A percentile compares a stretch with the other conserved stretches of the same genome.
Evolutionary conservation across 2,329 filamentous ascomycete genomes (phyloP).

Genomic region (Atkinsonella texensis): DNA sequence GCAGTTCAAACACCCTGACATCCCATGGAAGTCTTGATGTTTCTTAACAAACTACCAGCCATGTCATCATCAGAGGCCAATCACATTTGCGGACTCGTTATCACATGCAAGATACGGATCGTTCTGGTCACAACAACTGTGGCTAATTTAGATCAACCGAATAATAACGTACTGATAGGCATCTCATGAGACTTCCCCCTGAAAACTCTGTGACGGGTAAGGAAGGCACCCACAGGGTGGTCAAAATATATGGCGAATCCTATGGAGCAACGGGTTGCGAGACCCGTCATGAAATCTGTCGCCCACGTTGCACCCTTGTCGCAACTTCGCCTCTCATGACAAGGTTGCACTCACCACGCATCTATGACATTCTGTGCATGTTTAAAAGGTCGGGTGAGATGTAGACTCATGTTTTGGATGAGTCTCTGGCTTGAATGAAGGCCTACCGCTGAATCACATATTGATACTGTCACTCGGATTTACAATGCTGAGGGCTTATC

Average conservation of each 20-base stretch:
- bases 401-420: neutral
- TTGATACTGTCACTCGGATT: too few species aligned
- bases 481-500: neutral
- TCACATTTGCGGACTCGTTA: constrained; percentile 8
- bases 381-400: too few species aligned
- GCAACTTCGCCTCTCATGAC: neutral
- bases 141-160: neutral
- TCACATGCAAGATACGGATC: constrained; percentile 3
- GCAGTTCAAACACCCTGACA: too few species aligned
- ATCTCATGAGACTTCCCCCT: neutral
- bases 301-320: neutral
- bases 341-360: neutral
- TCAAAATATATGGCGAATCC: too few species aligned
- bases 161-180: neutral
- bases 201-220: neutral
- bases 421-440: neutral
- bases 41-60: neutral
- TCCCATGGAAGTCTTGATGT: neutral
- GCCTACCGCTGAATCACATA: too few species aligned
- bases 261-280: too few species aligned
- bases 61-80: constrained; percentile 10
- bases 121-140: neutral
- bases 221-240: too few species aligned
- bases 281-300: too few species aligned
- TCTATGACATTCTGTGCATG: neutral